These are phyloP conservation scores for Carpinus fangiana DNA, from an alignment of 306 rosid species.

Conservation along the genomic window DNA sequence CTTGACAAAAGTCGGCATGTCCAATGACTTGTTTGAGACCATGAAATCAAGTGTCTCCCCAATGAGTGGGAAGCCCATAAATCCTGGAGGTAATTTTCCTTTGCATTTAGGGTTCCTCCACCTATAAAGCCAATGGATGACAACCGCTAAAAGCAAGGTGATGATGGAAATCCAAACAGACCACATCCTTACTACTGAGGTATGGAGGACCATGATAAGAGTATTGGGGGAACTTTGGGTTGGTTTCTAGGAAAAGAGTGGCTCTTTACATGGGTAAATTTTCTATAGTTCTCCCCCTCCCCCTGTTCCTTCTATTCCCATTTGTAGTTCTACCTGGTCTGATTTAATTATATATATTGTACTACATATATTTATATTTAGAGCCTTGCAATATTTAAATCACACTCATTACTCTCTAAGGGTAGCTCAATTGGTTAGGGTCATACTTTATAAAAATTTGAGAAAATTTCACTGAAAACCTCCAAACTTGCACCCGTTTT, in stretches of 20 bases:
- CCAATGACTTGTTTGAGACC: background rate
- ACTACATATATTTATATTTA: no score
- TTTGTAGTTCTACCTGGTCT: no score
- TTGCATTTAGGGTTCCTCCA: background rate
- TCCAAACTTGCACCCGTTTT: no score
- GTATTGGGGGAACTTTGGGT: background rate
- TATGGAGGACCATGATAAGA: no score
- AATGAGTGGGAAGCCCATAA: background rate
- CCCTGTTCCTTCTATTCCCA: no score
- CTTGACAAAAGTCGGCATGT: background rate
- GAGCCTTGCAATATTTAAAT: no score
- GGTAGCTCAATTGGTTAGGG: no score
- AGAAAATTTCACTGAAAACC: no score
- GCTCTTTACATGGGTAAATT: background rate
- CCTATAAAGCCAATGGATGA: background rate
- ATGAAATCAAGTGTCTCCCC: constrained; percentile 1
- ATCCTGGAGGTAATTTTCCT: background rate
- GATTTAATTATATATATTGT: no score
- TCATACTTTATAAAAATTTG: no score
- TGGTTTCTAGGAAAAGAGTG: background rate
- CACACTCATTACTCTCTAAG: no score
- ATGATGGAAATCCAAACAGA: background rate
- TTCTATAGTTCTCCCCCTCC: no score
- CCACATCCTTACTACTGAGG: background rate
- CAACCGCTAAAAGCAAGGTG: background rate